Evolutionary conservation across 179 eudicot genomes (phyloP), one percentile per base, ranked within the genome.

Genomic region (Carnegiea gigantea): DNA sequence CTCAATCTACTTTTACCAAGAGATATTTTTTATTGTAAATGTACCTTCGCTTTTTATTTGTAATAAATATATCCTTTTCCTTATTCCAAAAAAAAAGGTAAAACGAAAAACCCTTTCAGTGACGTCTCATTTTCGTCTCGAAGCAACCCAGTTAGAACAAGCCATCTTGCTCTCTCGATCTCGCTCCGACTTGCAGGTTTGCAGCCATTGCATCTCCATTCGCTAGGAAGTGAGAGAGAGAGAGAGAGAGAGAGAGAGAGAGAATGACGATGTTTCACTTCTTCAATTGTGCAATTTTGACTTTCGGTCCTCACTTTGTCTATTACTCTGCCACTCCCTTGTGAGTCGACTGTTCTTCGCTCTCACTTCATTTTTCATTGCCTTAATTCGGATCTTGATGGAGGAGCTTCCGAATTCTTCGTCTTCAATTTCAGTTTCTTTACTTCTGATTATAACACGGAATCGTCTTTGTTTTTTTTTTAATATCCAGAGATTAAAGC

Each of bases 281-380:
- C 92, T 87, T 95, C 90, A 95, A 95, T 81, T 95, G 99, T 81
- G 99, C 99, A 24, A 95, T 95, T 68, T 85, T 95, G 38, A 92
- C 99, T 5, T 95, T 95, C 80, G 99, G 99, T 77, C 99, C 99
- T 82, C 99, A 95, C 88, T 97, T 95, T 83, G 95, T 95, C 77
- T 95, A 95, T 86, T 95, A 92, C 87, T 92, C 99, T 18, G 99
- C 99, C 53, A 95, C 99, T 46, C 99, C 99, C 24, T 70, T 95
- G 99, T 95, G 24, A 83, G 92, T 84, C 79, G 33, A 23, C 73
- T 33, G 2, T 48, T 20, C 48, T 48, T 51, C 48, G 12, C 62
- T 30, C 70, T 5, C 1, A 4, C 51, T 68, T 53, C 43, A 51
- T 36, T 57, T 75, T 7, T 43, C 75, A 9, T 70, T 30, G 17